Evolutionary conservation across 768 basidiomycete species (phyloP), one percentile per base, ranked within the genome.

Genomic region (Flagelloscypha sp.): DNA sequence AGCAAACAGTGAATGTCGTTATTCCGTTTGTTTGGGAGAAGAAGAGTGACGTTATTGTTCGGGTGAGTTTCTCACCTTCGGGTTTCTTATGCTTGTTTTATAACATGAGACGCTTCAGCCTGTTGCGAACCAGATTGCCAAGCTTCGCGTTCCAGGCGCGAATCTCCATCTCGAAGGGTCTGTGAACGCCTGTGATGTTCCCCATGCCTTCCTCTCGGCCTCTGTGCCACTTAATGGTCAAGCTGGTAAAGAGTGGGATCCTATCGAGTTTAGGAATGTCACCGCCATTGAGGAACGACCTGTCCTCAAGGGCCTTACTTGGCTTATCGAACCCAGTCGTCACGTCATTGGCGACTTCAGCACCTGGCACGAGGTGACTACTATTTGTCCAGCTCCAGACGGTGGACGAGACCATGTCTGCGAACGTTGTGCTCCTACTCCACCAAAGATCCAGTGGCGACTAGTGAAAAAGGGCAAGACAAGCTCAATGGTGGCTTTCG

Each of bases 221-320:
- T 67, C 59, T 2, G 82, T 90, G 25, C 76, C 82, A 24, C 71
- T 94, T 34, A 65, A 65, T 10, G 69, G 72, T 9, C 72, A 84
- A 49, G 81, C 79, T 10, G 81, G 81, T 19, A 50, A 72, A 1
- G 82, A 89, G 48, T 97, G 93, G 93, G 75, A 83, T 5, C 65
- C 63, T 20, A 76, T 70, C 9, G 42, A 48, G 5, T 95, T 87
- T 88, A 62, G 58, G 27, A 84, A 89, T 47, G 76, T 97, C 28
- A 88, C 94, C 55, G 82, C 85, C 46, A 65, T 88, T 7, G 82
- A 93, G 46, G 87, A 94, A 50, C 79, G 90, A 3, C 63, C 72
- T 8, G 81, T 78, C 1, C 94, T 92, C 66, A 76, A 74, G 42
- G 66, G 79, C 4, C 53, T 94, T 11, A 84, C 89, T 2, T 97